Evolutionary conservation across 2,329 filamentous ascomycete species (phyloP), one percentile per base, ranked within the genome.

Genomic region (Emergomyces pasteurianus): DNA sequence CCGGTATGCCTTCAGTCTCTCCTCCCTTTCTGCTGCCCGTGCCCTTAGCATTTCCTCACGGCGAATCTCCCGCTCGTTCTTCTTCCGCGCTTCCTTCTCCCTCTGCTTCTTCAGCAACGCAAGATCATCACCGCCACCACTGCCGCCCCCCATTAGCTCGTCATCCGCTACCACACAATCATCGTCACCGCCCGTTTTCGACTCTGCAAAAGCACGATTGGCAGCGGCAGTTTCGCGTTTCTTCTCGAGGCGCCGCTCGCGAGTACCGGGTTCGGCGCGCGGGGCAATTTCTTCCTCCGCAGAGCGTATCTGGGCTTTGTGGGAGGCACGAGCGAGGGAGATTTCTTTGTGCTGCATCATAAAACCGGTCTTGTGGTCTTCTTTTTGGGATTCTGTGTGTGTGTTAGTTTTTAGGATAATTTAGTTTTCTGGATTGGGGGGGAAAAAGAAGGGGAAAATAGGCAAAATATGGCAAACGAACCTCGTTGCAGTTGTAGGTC

Each of bases 211-310:
- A 12, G 83, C 81, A 31, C 85, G 83, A 78, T 95, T 86, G 65
- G 86, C 84, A 7, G 87, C 86, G 36, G 88, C 87, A 5, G 83
- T 78, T 64, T 88, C 87, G 40, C 81, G 82, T 65, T 86, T 87
- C 81, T 96, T 96, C 77, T 99, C 92, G 0, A 97, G 80, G 69
- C 85, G 83, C 12, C 92, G 85, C 75, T 96, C 92, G 53, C 86
- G 85, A 0, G 88, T 89, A 0, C 92, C 91, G 0, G 91, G 78
- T 63, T 94, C 90, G 0, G 92, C 90, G 12, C 90, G 88, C 0
- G 92, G 92, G 0, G 81, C 84, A 0, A 96, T 77, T 65, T 96
- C 92, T 16, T 96, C 90, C 67, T 75, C 65, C 42, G 75, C 62
- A 10, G 71, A 66, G 50, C 69, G 70, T 16, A 73, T 49, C 52